Percentiles rank a stretch among this genome's conserved stretches.
Evolutionary conservation across 331 rosid species (phyloP).

Genomic region (Quercus lobata): DNA sequence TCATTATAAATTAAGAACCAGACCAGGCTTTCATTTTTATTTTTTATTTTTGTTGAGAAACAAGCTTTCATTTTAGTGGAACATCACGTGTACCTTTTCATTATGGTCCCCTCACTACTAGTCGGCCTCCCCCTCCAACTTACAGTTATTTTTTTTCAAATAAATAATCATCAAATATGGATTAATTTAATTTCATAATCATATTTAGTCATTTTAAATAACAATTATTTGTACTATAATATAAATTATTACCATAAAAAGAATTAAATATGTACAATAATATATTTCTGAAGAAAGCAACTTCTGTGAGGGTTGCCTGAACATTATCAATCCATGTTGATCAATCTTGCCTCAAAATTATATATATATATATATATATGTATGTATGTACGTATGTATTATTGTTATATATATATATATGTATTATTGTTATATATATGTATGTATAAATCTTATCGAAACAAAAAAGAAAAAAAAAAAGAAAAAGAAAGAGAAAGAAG

Average conservation of each 20-base stretch:
- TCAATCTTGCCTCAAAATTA: too few species aligned
- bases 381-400: too few species aligned
- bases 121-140: neutral
- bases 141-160: neutral
- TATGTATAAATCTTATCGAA: neutral
- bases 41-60: too few species aligned
- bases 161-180: neutral
- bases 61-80: neutral
- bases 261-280: neutral
- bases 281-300: neutral
- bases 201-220: neutral
- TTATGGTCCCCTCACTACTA: neutral
- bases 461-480: too few species aligned
- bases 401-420: too few species aligned
- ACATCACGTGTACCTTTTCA: neutral
- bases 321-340: neutral
- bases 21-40: neutral
- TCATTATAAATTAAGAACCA: neutral
- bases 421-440: too few species aligned
- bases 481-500: too few species aligned
- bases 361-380: too few species aligned
- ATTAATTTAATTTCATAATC: neutral
- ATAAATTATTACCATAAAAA: neutral
- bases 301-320: neutral
- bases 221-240: neutral